These are phyloP conservation scores for Coelastrella sp. DNA, from an alignment of 139 green algal genomes.

Conservation along the genomic window DNA sequence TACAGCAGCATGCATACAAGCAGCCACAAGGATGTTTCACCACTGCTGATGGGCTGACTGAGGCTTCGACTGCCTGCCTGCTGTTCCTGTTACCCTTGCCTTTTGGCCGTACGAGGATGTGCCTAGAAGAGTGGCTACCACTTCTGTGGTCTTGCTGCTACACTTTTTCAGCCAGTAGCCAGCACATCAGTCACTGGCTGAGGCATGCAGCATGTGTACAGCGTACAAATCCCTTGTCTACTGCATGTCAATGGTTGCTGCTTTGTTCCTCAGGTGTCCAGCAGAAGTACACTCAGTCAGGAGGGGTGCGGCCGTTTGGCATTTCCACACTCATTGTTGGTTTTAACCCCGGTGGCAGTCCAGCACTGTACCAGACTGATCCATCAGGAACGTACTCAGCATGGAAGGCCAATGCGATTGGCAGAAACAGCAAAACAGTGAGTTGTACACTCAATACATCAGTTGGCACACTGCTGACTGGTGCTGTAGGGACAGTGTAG, in stretches of 20 bases:
- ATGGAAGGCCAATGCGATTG: slow-evolving; percentile 99
- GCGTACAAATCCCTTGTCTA: not conserved
- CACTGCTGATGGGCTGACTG: too few relatives aligned
- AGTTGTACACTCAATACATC: not conserved
- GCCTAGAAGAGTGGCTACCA: not conserved
- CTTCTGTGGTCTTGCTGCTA: not conserved
- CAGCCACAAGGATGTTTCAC: slow-evolving; percentile 54
- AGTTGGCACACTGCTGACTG: not conserved
- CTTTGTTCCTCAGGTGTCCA: slow-evolving; percentile 48
- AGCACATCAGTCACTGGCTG: too few relatives aligned
- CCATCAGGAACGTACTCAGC: slow-evolving; percentile 94
- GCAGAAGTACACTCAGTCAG: slow-evolving; percentile 76
- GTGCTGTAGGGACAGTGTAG: not conserved
- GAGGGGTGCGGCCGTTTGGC: slow-evolving; percentile 97
- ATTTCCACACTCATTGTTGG: slow-evolving; percentile 98
- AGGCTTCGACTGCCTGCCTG: too few relatives aligned
- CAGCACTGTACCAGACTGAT: slow-evolving; percentile 96
- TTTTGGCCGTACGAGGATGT: too few relatives aligned
- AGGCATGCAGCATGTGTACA: too few relatives aligned
- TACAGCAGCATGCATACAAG: slow-evolving; percentile 77
- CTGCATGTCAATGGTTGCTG: not conserved
- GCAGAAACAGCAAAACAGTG: slow-evolving; percentile 97
- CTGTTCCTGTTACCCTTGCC: too few relatives aligned
- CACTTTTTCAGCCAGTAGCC: too few relatives aligned
- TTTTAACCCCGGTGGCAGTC: slow-evolving; percentile 83